Evolutionary conservation across 805 yeast species (phyloP).

Genomic region (Torulaspora maleeae): DNA sequence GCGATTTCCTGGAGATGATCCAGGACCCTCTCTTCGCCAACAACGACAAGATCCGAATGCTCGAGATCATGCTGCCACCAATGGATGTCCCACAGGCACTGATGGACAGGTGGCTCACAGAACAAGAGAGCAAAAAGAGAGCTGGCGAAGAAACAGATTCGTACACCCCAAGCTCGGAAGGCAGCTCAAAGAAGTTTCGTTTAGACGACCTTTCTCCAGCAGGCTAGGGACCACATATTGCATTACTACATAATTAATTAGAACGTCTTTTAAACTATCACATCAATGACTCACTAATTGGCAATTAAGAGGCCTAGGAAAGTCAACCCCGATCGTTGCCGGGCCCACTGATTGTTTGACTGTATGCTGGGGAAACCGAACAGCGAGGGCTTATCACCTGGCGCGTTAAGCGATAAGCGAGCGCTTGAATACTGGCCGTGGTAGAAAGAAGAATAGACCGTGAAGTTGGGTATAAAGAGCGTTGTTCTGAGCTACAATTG

Average conservation of each 20-base stretch:
- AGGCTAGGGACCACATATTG: neutral
- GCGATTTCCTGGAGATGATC: constrained; percentile 45
- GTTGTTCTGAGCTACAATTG: no score
- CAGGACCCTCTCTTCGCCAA: constrained; percentile 38
- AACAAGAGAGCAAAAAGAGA: constrained; percentile 23
- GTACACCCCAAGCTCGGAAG: constrained; percentile 19
- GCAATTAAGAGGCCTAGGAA: neutral
- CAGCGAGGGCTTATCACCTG: neutral
- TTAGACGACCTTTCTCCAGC: constrained; percentile 1
- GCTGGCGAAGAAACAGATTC: constrained; percentile 8
- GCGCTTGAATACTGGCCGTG: neutral
- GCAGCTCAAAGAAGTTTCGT: constrained; percentile 19
- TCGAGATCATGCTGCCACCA: constrained; percentile 54
- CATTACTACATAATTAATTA: neutral
- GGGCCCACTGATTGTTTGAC: no score
- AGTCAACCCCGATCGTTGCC: neutral
- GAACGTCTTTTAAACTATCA: neutral
- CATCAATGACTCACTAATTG: neutral
- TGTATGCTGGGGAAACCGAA: neutral
- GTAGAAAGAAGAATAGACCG: no score
- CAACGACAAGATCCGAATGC: constrained; percentile 46
- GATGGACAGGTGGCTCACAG: constrained; percentile 27
- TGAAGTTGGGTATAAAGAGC: no score
- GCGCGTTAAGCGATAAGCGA: neutral
- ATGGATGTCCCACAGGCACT: constrained; percentile 51